phyloP scores from a whole-genome alignment of 1,139 yeast species.

The Yamadazyma taylorii region DNA sequence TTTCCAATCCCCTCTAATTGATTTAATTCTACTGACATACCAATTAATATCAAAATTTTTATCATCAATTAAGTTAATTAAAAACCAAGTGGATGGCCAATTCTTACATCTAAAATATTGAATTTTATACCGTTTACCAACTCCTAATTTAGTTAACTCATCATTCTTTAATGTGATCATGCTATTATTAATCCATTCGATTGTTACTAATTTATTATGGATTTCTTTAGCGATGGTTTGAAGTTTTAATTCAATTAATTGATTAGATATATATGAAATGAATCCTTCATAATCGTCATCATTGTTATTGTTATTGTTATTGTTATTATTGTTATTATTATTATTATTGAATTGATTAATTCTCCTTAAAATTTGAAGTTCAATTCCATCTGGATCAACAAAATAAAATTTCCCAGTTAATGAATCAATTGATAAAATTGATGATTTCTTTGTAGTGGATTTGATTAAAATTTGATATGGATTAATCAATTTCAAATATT shows the following conservation, averaged over 20 bases:
- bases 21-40: conserved; percentile 65
- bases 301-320: conserved; percentile 21
- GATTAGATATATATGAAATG: conserved; percentile 35
- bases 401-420: conserved; percentile 48
- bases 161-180: conserved; percentile 48
- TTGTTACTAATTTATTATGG: conserved; percentile 54
- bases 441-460: conserved; percentile 34
- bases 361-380: conserved; percentile 32
- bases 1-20: conserved; percentile 64
- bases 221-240: conserved; percentile 55
- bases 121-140: conserved; percentile 22
- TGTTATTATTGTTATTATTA: no score
- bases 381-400: conserved; percentile 43
- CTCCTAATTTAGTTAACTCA: conserved; percentile 30
- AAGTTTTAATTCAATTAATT: conserved; percentile 47
- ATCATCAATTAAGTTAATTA: conserved; percentile 48
- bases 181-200: conserved; percentile 67
- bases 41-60: conserved; percentile 50
- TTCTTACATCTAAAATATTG: conserved; percentile 60
- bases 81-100: conserved; percentile 76
- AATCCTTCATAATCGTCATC: conserved; percentile 36
- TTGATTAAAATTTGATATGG: conserved; percentile 40
- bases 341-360: conserved; percentile 34
- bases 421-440: conserved; percentile 45
- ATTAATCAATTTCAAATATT: conserved; percentile 18